phyloP scores from a whole-genome alignment of 225 moss, liverwort and hornwort species.

The Takakia lepidozioides region DNA sequence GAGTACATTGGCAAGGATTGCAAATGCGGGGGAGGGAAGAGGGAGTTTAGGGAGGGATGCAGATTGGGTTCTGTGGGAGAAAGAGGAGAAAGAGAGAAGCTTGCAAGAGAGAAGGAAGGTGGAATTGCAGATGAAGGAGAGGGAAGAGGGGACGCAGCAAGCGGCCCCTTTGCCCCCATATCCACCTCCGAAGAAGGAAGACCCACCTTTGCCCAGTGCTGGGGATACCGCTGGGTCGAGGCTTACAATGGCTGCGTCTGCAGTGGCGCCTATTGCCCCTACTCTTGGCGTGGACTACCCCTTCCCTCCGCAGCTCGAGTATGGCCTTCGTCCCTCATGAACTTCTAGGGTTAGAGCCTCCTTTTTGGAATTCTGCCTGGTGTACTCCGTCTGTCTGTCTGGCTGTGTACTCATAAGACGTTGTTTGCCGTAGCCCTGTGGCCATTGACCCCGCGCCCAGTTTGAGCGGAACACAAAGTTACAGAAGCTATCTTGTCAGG shows the following conservation, averaged over 20 bases:
- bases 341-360: too few relatives aligned
- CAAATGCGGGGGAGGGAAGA: too few relatives aligned
- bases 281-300: constrained; percentile 80
- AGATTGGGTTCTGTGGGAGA: constrained; percentile 50
- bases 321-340: too few relatives aligned
- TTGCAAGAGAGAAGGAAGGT: constrained; percentile 32
- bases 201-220: constrained; percentile 16
- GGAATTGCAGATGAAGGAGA: constrained; percentile 9
- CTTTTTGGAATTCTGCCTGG: too few relatives aligned
- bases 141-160: constrained; percentile 11
- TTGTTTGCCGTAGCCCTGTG: too few relatives aligned
- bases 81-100: constrained; percentile 37
- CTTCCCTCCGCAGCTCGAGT: constrained; percentile 94
- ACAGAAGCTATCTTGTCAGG: too few relatives aligned
- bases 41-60: too few relatives aligned
- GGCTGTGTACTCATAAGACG: too few relatives aligned
- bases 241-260: constrained; percentile 3
- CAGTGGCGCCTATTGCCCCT: constrained; percentile 61
- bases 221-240: constrained; percentile 1
- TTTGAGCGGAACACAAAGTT: too few relatives aligned
- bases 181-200: constrained; percentile 12
- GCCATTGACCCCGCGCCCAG: too few relatives aligned
- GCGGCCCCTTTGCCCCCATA: constrained; percentile 18
- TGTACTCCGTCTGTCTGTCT: too few relatives aligned
- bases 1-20: too few relatives aligned